Evolutionary conservation across 768 basidiomycete genomes (phyloP).

Genomic region (Hemileccinum impolitum): DNA sequence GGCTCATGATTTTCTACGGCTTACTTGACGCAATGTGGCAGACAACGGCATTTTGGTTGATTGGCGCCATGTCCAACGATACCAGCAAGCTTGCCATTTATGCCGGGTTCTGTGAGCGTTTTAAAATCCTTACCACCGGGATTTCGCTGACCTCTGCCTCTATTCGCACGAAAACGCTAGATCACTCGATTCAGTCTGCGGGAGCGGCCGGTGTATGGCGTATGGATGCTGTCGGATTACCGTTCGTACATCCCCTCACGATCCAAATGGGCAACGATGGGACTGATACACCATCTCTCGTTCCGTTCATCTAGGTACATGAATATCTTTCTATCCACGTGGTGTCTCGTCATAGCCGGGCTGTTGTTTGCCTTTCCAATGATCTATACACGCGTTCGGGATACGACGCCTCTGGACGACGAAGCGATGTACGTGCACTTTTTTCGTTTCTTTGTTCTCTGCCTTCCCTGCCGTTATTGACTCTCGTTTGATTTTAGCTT

Average conservation of each 20-base stretch:
- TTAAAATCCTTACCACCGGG: constrained; percentile 32
- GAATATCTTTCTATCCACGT: constrained; percentile 71
- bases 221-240: constrained; percentile 58
- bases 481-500: neutral
- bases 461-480: no score
- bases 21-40: constrained; percentile 82
- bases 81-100: constrained; percentile 74
- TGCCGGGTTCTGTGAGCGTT: constrained; percentile 71
- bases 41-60: constrained; percentile 72
- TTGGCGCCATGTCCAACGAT: constrained; percentile 82
- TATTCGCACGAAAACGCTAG: constrained; percentile 31
- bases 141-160: no score
- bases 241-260: constrained; percentile 44
- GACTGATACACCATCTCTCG: neutral
- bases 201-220: constrained; percentile 72
- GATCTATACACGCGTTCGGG: constrained; percentile 63
- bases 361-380: constrained; percentile 67
- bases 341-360: constrained; percentile 61
- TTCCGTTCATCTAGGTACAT: constrained; percentile 54
- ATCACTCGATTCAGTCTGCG: constrained; percentile 73
- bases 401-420: constrained; percentile 52
- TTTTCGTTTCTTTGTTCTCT: no score
- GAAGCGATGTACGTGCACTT: constrained; percentile 47
- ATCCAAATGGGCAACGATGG: no score
- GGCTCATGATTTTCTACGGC: constrained; percentile 67